Conservation (phyloP, 805 yeast species). For the Priceomyces medius region DNA sequence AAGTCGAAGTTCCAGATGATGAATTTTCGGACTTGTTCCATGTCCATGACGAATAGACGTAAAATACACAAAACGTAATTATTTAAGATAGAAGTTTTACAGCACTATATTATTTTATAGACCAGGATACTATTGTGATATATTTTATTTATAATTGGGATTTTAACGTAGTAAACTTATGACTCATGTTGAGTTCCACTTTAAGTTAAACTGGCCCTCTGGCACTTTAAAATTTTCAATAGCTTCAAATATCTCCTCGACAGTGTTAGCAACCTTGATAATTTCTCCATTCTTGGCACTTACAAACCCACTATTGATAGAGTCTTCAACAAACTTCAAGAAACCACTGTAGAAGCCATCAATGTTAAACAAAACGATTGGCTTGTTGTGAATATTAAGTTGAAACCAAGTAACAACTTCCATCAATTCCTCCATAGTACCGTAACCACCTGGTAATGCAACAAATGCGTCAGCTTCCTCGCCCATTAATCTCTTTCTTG, state of each 20-base stretch:
- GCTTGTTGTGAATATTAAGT: constrained; percentile 80
- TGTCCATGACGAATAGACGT: constrained; percentile 28
- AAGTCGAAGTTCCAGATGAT: constrained; percentile 40
- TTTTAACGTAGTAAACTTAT: background rate
- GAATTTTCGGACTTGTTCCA: constrained; percentile 45
- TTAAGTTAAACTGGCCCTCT: constrained; percentile 69
- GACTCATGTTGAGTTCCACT: constrained; percentile 50
- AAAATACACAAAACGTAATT: no score
- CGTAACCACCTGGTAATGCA: constrained; percentile 91
- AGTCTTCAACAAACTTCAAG: constrained; percentile 56
- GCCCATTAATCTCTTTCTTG: constrained; percentile 84
- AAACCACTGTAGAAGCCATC: constrained; percentile 79
- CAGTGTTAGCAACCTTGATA: constrained; percentile 63
- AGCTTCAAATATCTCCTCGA: constrained; percentile 64
- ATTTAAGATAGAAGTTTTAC: no score
- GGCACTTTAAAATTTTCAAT: constrained; percentile 64
- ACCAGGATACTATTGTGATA: background rate
- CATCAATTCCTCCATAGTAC: constrained; percentile 85
- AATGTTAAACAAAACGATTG: constrained; percentile 73
- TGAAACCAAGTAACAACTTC: constrained; percentile 92
- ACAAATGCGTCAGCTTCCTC: constrained; percentile 82
- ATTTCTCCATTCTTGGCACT: constrained; percentile 64
- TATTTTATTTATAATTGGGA: background rate
- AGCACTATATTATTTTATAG: no score
- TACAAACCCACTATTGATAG: constrained; percentile 67